Evolutionary conservation across 768 basidiomycete species (phyloP).

Genomic region (Tricholoma saponaceum): DNA sequence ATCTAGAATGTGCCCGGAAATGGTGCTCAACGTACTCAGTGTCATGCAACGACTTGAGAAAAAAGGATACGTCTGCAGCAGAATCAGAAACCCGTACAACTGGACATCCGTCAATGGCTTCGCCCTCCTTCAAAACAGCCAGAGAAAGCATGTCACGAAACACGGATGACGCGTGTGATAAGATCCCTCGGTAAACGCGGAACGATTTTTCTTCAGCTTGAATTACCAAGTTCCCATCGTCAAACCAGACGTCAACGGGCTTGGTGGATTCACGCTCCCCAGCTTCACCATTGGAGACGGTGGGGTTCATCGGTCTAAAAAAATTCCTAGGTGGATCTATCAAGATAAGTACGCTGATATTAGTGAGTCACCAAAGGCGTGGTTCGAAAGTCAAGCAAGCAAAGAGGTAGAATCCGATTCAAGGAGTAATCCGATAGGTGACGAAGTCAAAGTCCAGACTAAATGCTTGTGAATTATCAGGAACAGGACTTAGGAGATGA

Average conservation of each 20-base stretch:
- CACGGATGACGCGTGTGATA: neutral
- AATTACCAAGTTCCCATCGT: slow-evolving; percentile 4
- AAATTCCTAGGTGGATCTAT: too few relatives aligned
- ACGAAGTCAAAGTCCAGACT: too few relatives aligned
- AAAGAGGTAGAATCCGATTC: too few relatives aligned
- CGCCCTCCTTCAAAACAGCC: neutral
- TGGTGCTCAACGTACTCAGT: slow-evolving; percentile 1
- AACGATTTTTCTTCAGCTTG: neutral
- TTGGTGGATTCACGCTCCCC: neutral
- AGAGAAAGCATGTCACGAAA: slow-evolving; percentile 5
- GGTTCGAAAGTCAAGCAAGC: too few relatives aligned
- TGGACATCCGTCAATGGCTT: neutral
- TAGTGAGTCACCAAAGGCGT: too few relatives aligned
- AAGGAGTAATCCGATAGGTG: too few relatives aligned
- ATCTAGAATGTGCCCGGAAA: neutral
- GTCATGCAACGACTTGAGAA: slow-evolving; percentile 7
- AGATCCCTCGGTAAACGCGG: neutral
- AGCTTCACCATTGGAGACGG: neutral
- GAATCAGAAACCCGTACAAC: neutral
- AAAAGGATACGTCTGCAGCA: slow-evolving; percentile 3
- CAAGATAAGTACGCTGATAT: too few relatives aligned
- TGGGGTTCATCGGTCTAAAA: too few relatives aligned
- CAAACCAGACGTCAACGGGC: slow-evolving; percentile 1
- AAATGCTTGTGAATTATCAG: too few relatives aligned
- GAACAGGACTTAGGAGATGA: too few relatives aligned